Evolutionary conservation across 768 basidiomycete species (phyloP).

Genomic region (Psilocybe subaeruginosa): DNA sequence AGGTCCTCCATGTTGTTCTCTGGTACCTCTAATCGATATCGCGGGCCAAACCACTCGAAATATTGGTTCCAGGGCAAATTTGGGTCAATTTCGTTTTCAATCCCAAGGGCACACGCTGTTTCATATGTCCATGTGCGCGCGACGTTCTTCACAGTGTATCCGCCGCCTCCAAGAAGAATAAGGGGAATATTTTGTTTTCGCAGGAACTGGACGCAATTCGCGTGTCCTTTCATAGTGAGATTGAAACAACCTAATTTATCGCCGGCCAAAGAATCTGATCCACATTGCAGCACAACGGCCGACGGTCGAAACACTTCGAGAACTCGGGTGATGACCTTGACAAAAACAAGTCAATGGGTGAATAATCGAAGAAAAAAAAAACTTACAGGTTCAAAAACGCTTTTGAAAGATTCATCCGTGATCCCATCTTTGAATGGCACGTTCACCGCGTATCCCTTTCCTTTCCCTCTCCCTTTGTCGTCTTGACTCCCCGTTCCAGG

Average conservation of each 20-base stretch:
- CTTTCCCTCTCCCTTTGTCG: slow-evolving; percentile 82
- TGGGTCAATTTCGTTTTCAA: slow-evolving; percentile 75
- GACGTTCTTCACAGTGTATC: slow-evolving; percentile 97
- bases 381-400: slow-evolving; percentile 91
- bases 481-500: slow-evolving; percentile 87
- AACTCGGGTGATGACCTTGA: slow-evolving; percentile 79
- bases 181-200: slow-evolving; percentile 82
- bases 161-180: slow-evolving; percentile 93
- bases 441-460: slow-evolving; percentile 90
- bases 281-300: slow-evolving; percentile 91
- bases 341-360: not conserved
- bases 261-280: slow-evolving; percentile 92
- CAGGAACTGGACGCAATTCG: slow-evolving; percentile 87
- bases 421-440: slow-evolving; percentile 95
- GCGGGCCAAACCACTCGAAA: slow-evolving; percentile 97
- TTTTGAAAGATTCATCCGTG: slow-evolving; percentile 84
- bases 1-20: slow-evolving; percentile 95
- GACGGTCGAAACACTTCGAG: slow-evolving; percentile 88
- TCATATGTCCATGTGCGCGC: slow-evolving; percentile 96
- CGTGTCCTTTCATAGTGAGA: slow-evolving; percentile 93
- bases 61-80: slow-evolving; percentile 88
- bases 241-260: slow-evolving; percentile 98
- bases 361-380: slow-evolving; percentile 4
- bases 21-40: slow-evolving; percentile 90
- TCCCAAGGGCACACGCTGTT: slow-evolving; percentile 92